These are phyloP conservation scores for Pontederia crassipes DNA, from an alignment of 176 grass and related monocot species.

Conservation along the genomic window DNA sequence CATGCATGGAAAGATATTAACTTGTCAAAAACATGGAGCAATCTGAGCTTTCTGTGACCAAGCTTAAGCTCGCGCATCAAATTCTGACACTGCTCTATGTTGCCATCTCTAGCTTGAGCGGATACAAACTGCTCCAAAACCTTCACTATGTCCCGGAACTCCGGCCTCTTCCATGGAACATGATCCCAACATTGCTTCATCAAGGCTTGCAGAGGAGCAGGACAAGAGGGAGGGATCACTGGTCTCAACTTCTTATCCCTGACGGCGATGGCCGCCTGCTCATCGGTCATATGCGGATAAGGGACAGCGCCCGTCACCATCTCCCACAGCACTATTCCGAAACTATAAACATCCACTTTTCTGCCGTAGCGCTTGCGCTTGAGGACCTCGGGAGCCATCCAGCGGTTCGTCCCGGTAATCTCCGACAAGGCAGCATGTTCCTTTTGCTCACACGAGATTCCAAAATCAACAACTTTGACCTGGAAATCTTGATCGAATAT, in stretches of 20 bases:
- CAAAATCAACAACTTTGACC: constrained; percentile 88
- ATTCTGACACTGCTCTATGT: constrained; percentile 32
- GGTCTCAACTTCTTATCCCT: constrained; percentile 78
- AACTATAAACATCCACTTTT: constrained; percentile 95
- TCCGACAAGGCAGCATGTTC: constrained; percentile 46
- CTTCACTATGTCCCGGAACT: constrained; percentile 87
- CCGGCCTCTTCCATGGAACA: constrained; percentile 62
- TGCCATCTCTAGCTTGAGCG: constrained; percentile 42
- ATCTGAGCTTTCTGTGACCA: too few species aligned
- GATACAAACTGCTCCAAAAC: constrained; percentile 49
- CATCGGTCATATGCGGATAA: constrained; percentile 72
- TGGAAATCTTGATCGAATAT: constrained; percentile 69
- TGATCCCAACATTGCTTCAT: constrained; percentile 72
- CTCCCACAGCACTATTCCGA: constrained; percentile 82
- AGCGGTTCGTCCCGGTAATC: constrained; percentile 78
- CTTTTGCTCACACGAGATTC: constrained; percentile 67
- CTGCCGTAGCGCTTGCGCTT: constrained; percentile 58
- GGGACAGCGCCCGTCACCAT: constrained; percentile 66
- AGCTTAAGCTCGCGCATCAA: constrained; percentile 20
- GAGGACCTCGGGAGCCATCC: constrained; percentile 98
- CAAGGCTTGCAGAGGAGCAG: constrained; percentile 33
- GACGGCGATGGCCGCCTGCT: constrained; percentile 88
- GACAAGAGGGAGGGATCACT: constrained; percentile 48
- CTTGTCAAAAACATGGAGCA: too few species aligned
- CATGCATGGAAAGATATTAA: too few species aligned